These are phyloP conservation scores for Xylariaceae sp. DNA, from an alignment of 2,329 filamentous ascomycete species.

Conservation along the genomic window DNA sequence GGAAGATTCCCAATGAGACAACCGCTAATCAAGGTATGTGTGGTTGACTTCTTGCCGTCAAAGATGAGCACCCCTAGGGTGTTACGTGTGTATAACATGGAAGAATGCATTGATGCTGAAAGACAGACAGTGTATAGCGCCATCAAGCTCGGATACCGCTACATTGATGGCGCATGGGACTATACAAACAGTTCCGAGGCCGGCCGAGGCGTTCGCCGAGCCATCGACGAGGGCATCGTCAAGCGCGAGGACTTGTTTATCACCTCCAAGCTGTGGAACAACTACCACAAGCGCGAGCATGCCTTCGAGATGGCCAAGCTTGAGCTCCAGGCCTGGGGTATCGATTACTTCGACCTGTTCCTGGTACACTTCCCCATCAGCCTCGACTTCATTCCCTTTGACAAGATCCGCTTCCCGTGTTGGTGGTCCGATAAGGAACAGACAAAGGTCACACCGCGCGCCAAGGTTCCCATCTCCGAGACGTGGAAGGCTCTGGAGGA, in stretches of 20 bases:
- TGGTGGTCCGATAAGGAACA: conserved; percentile 42
- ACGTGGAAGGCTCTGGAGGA: conserved; percentile 79
- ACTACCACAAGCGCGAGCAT: conserved; percentile 56
- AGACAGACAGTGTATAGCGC: conserved; percentile 56
- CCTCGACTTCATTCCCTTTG: conserved; percentile 41
- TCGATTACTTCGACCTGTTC: conserved; percentile 66
- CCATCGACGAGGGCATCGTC: conserved; percentile 54
- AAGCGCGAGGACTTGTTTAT: conserved; percentile 63
- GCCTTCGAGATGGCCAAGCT: conserved; percentile 58
- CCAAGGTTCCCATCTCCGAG: conserved; percentile 70
- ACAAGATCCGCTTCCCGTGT: conserved; percentile 39
- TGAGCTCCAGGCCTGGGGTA: conserved; percentile 57
- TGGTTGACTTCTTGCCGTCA: conserved; percentile 39
- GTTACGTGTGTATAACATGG: neutral
- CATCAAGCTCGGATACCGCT: conserved; percentile 51
- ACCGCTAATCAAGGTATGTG: conserved; percentile 37
- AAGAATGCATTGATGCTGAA: conserved; percentile 35
- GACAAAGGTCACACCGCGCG: conserved; percentile 42
- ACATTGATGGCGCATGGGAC: conserved; percentile 51
- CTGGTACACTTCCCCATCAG: conserved; percentile 60
- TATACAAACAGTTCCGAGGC: conserved; percentile 65
- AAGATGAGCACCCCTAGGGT: no score
- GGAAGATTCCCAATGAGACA: conserved; percentile 37
- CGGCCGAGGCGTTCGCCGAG: conserved; percentile 57
- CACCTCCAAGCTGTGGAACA: conserved; percentile 65